Evolutionary conservation across 768 basidiomycete genomes (phyloP).

Genomic region (Termitomyces sp.): DNA sequence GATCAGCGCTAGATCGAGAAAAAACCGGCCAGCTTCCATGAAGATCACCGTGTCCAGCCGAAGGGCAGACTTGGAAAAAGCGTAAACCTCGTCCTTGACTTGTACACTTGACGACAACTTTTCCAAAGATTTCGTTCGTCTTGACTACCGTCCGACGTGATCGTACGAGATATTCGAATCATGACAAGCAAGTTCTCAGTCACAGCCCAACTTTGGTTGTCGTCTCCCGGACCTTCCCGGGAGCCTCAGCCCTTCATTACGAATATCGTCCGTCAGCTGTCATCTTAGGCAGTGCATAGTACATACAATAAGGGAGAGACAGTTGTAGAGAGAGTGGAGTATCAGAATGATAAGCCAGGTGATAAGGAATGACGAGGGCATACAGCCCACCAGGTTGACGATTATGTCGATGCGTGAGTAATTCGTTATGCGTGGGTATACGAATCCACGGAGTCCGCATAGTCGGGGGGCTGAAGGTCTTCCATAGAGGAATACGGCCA

Average conservation of each 20-base stretch:
- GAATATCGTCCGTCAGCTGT: background rate
- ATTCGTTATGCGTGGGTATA: slow-evolving; percentile 3
- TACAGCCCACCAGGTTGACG: background rate
- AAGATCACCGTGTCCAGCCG: background rate
- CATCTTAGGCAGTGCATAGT: background rate
- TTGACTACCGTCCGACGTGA: background rate
- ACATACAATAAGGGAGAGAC: background rate
- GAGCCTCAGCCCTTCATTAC: background rate
- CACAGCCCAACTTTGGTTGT: too few relatives aligned
- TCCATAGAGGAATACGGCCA: background rate
- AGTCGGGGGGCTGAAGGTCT: background rate
- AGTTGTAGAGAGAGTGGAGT: background rate
- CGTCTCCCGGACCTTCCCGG: background rate
- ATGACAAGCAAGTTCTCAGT: background rate
- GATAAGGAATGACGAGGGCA: background rate
- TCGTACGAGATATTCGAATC: background rate
- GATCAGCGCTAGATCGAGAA: background rate
- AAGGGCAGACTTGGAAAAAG: background rate
- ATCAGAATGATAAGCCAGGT: background rate
- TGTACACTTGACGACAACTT: background rate
- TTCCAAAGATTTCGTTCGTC: background rate
- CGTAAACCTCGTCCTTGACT: background rate
- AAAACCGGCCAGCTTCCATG: background rate
- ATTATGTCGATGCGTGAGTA: background rate
- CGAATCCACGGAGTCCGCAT: background rate